Evolutionary conservation across 179 eudicot species (phyloP), one percentile per base, ranked within the genome.

Genomic region (Silene coronaria): DNA sequence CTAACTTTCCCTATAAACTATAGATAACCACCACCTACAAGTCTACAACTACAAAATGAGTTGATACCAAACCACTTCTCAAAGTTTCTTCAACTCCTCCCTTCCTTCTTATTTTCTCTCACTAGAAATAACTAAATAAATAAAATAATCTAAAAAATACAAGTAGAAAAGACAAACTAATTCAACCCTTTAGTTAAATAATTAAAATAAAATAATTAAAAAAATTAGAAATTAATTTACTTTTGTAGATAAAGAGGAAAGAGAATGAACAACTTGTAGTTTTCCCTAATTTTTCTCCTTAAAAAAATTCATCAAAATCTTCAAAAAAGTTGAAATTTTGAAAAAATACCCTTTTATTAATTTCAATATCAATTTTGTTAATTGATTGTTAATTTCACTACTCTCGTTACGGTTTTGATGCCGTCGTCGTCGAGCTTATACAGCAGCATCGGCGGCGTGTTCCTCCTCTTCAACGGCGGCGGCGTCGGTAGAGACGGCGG

Each of bases 381-480:
- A 23, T 62, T 62, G n/a, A 23, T 71, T 77, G 71, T 42, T 42
- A 42, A 42, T 42, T 42, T 42, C 48, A 42, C 48, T 42, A 42
- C 24, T 72, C 70, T 65, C 77, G 48, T 42, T 42, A 42, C 82
- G 78, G 87, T 86, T 88, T 85, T 84, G 67, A 71, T 36, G 46
- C 66, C 78, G 58, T 60, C 75, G 27, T 70, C 81, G 26, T 64
- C 86, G 61, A 81, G 55, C 75, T 30, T 80, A 26, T 68, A 34
- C 85, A 53, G 73, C 74, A 71, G 60, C 75, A 77, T 82, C 74
- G 82, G 78, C 70, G 79, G 76, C 72, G 28, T 78, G 34, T 27
- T 80, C 64, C 53, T 80, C 72, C 45, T 79, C 23, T 61, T 82
- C 57, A 42, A 69, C 72, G 77, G 72, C 67, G 73, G 86, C 46